Conservation (phyloP, 2,329 filamentous ascomycete species). For the Arachnomyces sp. region DNA sequence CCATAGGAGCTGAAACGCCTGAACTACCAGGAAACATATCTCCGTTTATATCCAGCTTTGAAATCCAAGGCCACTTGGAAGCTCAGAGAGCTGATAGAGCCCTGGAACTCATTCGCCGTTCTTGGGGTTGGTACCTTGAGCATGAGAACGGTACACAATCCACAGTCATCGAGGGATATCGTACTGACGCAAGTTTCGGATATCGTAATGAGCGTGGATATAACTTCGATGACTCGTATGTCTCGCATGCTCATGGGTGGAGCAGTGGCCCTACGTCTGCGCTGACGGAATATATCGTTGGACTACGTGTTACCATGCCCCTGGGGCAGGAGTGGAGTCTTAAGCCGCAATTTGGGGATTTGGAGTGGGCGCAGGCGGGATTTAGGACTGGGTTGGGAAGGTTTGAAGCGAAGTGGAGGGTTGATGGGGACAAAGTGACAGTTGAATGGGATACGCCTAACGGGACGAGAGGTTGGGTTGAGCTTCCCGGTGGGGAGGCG, state of each 20-base stretch:
- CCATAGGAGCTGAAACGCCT: slow-evolving; percentile 47
- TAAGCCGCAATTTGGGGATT: slow-evolving; percentile 37
- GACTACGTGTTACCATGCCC: slow-evolving; percentile 33
- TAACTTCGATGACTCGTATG: slow-evolving; percentile 37
- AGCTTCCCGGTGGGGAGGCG: too few relatives aligned
- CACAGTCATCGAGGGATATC: slow-evolving; percentile 53
- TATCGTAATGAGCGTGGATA: slow-evolving; percentile 50
- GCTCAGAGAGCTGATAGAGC: slow-evolving; percentile 43
- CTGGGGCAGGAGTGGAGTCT: slow-evolving; percentile 37
- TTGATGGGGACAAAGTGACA: slow-evolving; percentile 13
- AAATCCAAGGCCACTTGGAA: slow-evolving; percentile 50
- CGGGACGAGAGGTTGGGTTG: too few relatives aligned
- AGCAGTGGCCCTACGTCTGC: slow-evolving; percentile 35
- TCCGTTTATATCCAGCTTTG: slow-evolving; percentile 51
- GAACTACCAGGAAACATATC: slow-evolving; percentile 52
- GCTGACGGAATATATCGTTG: slow-evolving; percentile 38
- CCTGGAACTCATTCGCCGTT: slow-evolving; percentile 46
- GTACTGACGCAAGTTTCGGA: slow-evolving; percentile 48
- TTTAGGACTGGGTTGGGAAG: slow-evolving; percentile 40
- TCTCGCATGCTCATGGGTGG: slow-evolving; percentile 38
- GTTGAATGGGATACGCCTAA: too few relatives aligned
- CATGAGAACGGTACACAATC: slow-evolving; percentile 50
- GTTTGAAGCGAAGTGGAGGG: slow-evolving; percentile 23
- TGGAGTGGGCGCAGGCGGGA: slow-evolving; percentile 36
- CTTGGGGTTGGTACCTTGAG: slow-evolving; percentile 54